A percentile compares a stretch with the other conserved stretches of the same genome.
phyloP scores from a whole-genome alignment of 768 basidiomycete species.

The Lactarius hengduanensis region DNA sequence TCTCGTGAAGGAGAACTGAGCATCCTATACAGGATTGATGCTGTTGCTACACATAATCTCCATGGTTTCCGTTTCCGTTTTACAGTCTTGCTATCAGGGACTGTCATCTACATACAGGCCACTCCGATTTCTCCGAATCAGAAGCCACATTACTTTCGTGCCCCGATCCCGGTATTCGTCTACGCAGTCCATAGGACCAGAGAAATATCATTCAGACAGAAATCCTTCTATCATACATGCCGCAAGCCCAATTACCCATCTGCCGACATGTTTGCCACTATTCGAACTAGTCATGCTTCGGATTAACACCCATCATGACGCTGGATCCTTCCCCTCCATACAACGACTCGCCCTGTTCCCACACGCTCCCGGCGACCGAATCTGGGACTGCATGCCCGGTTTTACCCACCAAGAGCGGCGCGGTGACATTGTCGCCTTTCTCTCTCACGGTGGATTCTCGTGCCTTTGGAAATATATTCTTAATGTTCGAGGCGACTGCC shows the following conservation, averaged over 20 bases:
- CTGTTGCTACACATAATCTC: too few relatives aligned
- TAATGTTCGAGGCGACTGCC: not conserved
- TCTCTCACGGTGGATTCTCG: not conserved
- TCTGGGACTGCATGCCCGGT: not conserved
- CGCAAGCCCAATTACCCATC: not conserved
- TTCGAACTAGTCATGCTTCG: not conserved
- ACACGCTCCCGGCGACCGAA: not conserved
- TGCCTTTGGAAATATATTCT: not conserved
- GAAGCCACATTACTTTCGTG: not conserved
- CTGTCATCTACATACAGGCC: too few relatives aligned
- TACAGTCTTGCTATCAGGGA: too few relatives aligned
- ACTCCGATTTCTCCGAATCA: not conserved
- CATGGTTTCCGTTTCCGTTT: too few relatives aligned
- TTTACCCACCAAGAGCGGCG: not conserved
- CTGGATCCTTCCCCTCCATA: not conserved
- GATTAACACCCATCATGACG: not conserved
- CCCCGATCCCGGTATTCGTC: not conserved
- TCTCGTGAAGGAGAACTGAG: constrained; percentile 6
- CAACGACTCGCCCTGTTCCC: not conserved
- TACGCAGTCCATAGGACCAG: too few relatives aligned
- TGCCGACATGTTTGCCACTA: not conserved
- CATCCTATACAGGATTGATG: not conserved
- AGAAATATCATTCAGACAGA: not conserved
- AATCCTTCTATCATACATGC: not conserved
- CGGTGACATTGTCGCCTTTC: not conserved